Base-by-base conservation (phyloP, 2,329 filamentous ascomycete genomes). In the Grosmannia huntii region DNA sequence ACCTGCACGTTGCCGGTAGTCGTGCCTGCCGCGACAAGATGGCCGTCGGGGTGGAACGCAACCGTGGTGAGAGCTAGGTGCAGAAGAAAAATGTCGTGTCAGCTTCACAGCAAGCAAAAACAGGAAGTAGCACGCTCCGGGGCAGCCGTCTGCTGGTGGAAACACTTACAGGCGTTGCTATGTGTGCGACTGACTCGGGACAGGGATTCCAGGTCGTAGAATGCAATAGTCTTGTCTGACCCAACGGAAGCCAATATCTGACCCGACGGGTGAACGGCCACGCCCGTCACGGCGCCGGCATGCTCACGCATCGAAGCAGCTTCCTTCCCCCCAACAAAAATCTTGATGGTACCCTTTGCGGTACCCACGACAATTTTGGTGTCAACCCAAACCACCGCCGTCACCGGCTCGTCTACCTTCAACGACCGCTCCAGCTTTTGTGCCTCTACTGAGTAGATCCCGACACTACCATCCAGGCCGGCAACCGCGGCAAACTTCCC, bases 1-100 rank as follows among this genome's bases (percentile, higher is more conserved):
- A 99, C 81, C 70, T 91, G 89, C 69, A 99, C 87, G 59, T 90
- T 84, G 51, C 90, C 90, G 54, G 86, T 79, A 11, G 75, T 75
- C n/a, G 87, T 88, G 62, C 92, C 94, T 3, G 86, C 87, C 46
- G 90, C 92, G 65, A 97, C 83, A 6, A 99, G 79, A 68, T 96
- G 89, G n/a, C 94, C 94, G 68, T 99, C 94, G 7, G 95, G 94
- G 69, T 99, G 94, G 79, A 99, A 97, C 38, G 86, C 82, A 62
- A 85, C 87, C 55, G 85, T 82, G 1, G 87, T 88, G 52, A 95
- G 76, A 61, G 85, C 89, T 87, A 68, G 41, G 12, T 38, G 51
- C 36, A 28, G 16, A 28, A 23, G 12, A 27, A 27, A 27, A 5
- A 27, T 21, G n/a, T 19, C 2, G 23, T 44, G 38, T 44, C 19